Evolutionary conservation across 2,329 filamentous ascomycete species (phyloP), one percentile per base, ranked within the genome.

Genomic region (Monilinia fructicola): DNA sequence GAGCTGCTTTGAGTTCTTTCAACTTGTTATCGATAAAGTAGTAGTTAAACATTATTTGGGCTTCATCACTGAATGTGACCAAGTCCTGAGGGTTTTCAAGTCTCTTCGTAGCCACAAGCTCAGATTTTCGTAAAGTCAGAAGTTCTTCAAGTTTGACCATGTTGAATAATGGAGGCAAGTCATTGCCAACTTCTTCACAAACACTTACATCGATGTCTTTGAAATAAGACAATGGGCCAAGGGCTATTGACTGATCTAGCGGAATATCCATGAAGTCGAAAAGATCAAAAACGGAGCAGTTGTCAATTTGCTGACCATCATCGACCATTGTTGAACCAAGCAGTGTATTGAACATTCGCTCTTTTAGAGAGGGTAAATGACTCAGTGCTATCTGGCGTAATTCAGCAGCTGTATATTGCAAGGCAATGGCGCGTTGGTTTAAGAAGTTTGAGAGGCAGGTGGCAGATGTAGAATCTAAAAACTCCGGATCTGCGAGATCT

Each of bases 361-460:
- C 81, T 76, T 91, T 91, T 63, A 90, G 80, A 40, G 88, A 87
- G 3, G 91, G 89, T 70, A 90, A 87, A 59, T 87, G 85, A 67
- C 87, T 84, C 69, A 90, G 88, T 1, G 90, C 86, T 46, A 93
- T 87, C 67, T 89, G 85, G 72, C 92, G 91, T 48, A 99, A 84
- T 76, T 98, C 94, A 68, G 91, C 88, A 18, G 91, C 89, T 44
- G 92, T 87, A 75, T 97, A 98, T 73, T 96, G 91, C 69, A 96
- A 85, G 50, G 92, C 85, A 73, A 91, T 86, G 62, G 91, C 88
- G 66, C 96, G 87, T 67, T 91, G 84, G 16, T 86, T 83, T 55
- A 99, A 82, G 75, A 96, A 96, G 73, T 94, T 88, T 23, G 73
- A 72, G 2, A 76, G 67, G 67, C 72, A 74, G 21, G 70, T 65